Conservation (phyloP, 257 asterid genomes). For the Ligustrum vulgare region DNA sequence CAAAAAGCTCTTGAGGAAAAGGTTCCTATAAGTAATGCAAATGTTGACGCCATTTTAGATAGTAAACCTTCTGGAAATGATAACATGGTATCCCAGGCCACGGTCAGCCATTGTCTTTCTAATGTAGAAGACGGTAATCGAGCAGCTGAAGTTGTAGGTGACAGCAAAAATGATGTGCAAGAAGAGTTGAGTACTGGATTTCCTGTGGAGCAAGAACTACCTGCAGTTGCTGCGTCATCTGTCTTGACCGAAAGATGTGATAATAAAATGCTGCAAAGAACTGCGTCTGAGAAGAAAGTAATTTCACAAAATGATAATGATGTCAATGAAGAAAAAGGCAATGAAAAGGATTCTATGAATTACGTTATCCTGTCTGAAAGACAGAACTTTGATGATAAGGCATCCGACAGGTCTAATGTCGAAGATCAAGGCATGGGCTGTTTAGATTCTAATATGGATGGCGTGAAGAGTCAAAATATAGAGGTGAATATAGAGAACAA, state of each 20-base stretch:
- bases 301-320: slow-evolving; percentile 18
- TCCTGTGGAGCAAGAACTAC: slow-evolving; percentile 19
- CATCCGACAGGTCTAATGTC: neutral
- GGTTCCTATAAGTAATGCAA: slow-evolving; percentile 13
- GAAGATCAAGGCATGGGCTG: slow-evolving; percentile 16
- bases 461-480: slow-evolving; percentile 12
- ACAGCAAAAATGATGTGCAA: slow-evolving; percentile 24
- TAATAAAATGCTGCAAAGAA: slow-evolving; percentile 23
- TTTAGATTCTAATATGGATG: slow-evolving; percentile 11
- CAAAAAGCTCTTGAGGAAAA: slow-evolving; percentile 22
- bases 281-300: slow-evolving; percentile 13
- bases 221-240: slow-evolving; percentile 14
- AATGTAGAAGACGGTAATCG: slow-evolving; percentile 20
- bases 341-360: slow-evolving; percentile 17
- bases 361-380: slow-evolving; percentile 14
- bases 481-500: slow-evolving; percentile 13
- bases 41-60: slow-evolving; percentile 20
- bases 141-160: slow-evolving; percentile 21
- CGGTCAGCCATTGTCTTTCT: slow-evolving; percentile 3
- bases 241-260: slow-evolving; percentile 26
- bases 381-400: neutral
- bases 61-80: slow-evolving; percentile 8
- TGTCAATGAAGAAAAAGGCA: slow-evolving; percentile 15
- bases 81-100: slow-evolving; percentile 14
- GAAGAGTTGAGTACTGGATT: slow-evolving; percentile 16